Evolutionary conservation across 2,329 filamentous ascomycete species (phyloP), one percentile per base, ranked within the genome.

Genomic region (Phialocephala subalpina): DNA sequence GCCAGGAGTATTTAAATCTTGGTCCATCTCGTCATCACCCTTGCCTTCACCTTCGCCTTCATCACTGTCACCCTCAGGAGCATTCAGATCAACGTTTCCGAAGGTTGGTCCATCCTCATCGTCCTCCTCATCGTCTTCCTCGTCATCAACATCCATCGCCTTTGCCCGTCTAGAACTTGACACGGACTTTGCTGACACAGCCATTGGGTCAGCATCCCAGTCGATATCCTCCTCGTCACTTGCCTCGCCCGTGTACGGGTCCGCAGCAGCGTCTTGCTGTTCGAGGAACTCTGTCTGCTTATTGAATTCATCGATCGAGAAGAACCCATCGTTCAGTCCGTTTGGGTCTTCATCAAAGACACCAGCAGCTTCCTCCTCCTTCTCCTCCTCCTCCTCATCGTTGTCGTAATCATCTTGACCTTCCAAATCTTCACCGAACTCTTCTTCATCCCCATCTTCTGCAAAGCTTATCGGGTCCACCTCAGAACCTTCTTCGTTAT

Each of bases 221-320:
- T 98, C 91, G 63, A 98, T 82, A 18, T 94, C 90, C 71, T 97
- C 93, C 57, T 97, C 93, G 60, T 97, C 93, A 77, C 90, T 93
- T 67, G 86, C 92, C 60, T 84, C 85, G 68, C 91, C 92, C 63
- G 91, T 90, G 72, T 91, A 90, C 42, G 88, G 87, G 71, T 95
- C 92, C 33, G 91, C 93, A 69, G 87, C 85, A 33, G 87, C 86
- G 77, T 98, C 95, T 78, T 94, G 91, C 70, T 92, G 89, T 78
- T 99, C 96, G 58, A 97, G 89, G 76, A 91, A 91, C 74, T 97
- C 93, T 1, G 94, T 93, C 76, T 97, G 92, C 77, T 91, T 93
- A 83, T 99, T 99, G 86, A 99, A 99, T 66, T 97, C 90, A 74
- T 98, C 94, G 73, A 99, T 95, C 18, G 93, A 97, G 81, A 99